phyloP scores from a whole-genome alignment of 768 basidiomycete genomes.

The Auricularia cornea region DNA sequence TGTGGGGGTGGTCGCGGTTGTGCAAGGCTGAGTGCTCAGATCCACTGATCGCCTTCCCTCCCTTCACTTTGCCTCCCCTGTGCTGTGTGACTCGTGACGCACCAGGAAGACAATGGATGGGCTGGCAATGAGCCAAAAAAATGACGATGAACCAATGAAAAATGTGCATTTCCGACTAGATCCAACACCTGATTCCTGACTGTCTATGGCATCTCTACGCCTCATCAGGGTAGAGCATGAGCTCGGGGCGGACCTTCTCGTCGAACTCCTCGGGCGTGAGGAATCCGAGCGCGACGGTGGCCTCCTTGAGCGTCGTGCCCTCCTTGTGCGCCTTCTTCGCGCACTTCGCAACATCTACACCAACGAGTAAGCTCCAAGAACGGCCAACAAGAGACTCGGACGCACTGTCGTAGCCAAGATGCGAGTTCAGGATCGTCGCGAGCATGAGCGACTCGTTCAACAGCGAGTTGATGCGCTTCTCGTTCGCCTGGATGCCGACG shows the following conservation, averaged over 20 bases:
- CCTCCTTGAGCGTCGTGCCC: slow-evolving; percentile 92
- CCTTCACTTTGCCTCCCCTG: no score
- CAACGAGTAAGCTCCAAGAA: neutral
- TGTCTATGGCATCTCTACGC: neutral
- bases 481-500: slow-evolving; percentile 92
- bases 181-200: neutral
- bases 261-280: slow-evolving; percentile 90
- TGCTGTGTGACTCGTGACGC: no score
- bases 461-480: slow-evolving; percentile 80
- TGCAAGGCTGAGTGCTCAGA: no score
- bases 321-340: slow-evolving; percentile 99
- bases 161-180: no score
- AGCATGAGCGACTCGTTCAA: slow-evolving; percentile 96
- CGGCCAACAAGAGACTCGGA: slow-evolving; percentile 11
- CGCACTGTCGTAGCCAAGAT: slow-evolving; percentile 95
- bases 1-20: no score
- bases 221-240: slow-evolving; percentile 77
- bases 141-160: no score
- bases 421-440: slow-evolving; percentile 93
- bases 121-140: no score
- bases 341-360: slow-evolving; percentile 87
- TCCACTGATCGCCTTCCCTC: no score
- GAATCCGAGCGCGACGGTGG: slow-evolving; percentile 80
- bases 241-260: slow-evolving; percentile 81
- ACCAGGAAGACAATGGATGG: no score